Evolutionary conservation across 495 filamentous ascomycete genomes (phyloP).

Genomic region (Penicillium alfredii): DNA sequence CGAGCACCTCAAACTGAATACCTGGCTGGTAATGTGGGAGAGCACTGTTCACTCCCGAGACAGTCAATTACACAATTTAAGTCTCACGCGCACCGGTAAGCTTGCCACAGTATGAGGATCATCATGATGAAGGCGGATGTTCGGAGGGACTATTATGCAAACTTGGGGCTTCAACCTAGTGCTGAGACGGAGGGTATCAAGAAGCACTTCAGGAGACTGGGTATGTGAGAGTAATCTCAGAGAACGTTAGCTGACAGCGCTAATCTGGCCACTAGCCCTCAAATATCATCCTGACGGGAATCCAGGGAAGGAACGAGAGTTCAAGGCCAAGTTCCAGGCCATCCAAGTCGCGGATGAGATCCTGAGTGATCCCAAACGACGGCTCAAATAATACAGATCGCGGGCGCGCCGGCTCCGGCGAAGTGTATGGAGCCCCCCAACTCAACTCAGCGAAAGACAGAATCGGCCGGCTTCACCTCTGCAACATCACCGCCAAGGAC

Average conservation of each 20-base stretch:
- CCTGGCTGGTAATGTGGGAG: slow-evolving; percentile 13
- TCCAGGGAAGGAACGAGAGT: slow-evolving; percentile 70
- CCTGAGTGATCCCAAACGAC: slow-evolving; percentile 59
- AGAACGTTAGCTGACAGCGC: slow-evolving; percentile 27
- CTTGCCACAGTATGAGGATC: slow-evolving; percentile 7
- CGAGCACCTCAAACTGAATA: too few relatives aligned
- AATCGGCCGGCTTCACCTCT: slow-evolving; percentile 29
- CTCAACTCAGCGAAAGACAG: slow-evolving; percentile 16
- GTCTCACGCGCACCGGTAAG: slow-evolving; percentile 2
- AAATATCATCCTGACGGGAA: slow-evolving; percentile 89
- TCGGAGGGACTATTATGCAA: slow-evolving; percentile 77
- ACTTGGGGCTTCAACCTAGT: slow-evolving; percentile 60
- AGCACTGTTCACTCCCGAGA: slow-evolving; percentile 8
- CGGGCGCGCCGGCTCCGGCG: slow-evolving; percentile 41
- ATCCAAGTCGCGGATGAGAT: slow-evolving; percentile 86
- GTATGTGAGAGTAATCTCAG: slow-evolving; percentile 41
- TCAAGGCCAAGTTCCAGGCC: slow-evolving; percentile 72
- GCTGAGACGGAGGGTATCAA: slow-evolving; percentile 70
- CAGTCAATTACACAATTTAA: slow-evolving; percentile 18
- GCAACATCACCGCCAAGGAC: slow-evolving; percentile 19
- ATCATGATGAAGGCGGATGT: slow-evolving; percentile 72
- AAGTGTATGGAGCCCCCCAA: slow-evolving; percentile 32
- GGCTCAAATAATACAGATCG: slow-evolving; percentile 72
- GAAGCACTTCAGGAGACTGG: slow-evolving; percentile 79
- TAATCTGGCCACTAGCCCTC: slow-evolving; percentile 49